phyloP scores from a whole-genome alignment of 352 stramenopile species.

The Blastocystis sp. region DNA sequence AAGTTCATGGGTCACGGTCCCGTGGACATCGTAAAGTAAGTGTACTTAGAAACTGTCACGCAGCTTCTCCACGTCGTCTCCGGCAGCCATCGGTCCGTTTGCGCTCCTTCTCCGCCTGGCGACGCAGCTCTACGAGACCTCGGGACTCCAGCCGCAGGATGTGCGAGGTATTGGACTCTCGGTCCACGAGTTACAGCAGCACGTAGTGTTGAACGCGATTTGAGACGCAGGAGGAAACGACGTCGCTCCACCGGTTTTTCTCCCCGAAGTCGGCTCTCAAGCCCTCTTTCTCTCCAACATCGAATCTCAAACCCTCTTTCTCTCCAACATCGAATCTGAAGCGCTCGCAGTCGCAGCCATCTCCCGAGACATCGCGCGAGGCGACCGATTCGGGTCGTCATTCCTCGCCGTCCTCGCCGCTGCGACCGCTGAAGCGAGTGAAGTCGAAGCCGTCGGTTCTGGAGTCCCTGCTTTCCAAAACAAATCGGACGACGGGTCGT shows the following conservation, averaged over 20 bases:
- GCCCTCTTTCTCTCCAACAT: background rate
- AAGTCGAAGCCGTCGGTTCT: background rate
- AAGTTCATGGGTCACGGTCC: conserved; percentile 48
- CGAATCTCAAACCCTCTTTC: background rate
- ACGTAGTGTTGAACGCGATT: too few species aligned
- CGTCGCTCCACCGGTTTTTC: background rate
- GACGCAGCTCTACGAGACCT: background rate
- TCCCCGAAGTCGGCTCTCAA: background rate
- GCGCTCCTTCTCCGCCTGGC: background rate
- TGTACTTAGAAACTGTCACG: background rate
- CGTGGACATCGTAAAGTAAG: conserved; percentile 19
- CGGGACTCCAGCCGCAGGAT: background rate
- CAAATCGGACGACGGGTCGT: background rate
- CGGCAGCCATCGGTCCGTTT: background rate
- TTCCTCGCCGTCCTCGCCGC: background rate
- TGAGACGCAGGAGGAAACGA: background rate
- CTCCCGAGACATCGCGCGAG: background rate
- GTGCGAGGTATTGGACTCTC: conserved; percentile 25
- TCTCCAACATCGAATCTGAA: too few species aligned
- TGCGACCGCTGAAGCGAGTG: background rate
- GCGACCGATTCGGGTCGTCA: background rate
- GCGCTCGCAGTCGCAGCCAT: background rate
- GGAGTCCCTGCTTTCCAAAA: background rate
- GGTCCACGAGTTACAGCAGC: background rate
- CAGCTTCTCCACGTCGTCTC: background rate